Evolutionary conservation across 306 rosid species (phyloP).

Genomic region (Castanea mollissima): DNA sequence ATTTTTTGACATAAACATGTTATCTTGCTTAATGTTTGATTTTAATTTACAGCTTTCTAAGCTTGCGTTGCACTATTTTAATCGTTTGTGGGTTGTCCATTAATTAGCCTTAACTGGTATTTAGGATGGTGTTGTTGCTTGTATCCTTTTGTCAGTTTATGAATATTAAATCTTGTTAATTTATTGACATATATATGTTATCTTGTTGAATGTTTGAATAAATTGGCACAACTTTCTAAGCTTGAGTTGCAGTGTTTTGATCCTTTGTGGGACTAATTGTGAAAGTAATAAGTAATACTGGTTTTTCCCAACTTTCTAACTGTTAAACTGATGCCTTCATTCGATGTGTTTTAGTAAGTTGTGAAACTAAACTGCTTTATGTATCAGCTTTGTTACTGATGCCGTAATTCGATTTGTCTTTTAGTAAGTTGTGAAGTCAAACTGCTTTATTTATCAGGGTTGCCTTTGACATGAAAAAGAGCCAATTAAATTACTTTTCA

Average conservation of each 20-base stretch:
- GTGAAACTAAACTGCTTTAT: neutral
- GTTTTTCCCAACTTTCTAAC: neutral
- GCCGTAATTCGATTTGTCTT: neutral
- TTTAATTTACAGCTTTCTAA: neutral
- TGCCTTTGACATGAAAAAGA: neutral
- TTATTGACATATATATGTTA: neutral
- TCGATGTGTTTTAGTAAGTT: neutral
- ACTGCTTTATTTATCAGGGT: neutral
- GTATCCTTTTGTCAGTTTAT: neutral
- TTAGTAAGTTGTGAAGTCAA: neutral
- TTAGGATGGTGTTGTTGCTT: neutral
- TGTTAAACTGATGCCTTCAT: neutral
- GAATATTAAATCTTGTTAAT: neutral
- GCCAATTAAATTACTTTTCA: neutral
- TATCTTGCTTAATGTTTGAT: neutral
- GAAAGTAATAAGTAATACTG: neutral
- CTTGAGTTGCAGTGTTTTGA: neutral
- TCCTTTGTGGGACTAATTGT: neutral
- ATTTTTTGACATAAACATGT: neutral
- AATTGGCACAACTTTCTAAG: neutral
- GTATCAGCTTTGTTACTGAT: neutral
- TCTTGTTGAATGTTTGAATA: neutral
- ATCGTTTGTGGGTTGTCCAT: neutral
- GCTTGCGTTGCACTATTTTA: neutral
- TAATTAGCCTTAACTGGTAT: neutral